phyloP scores from a whole-genome alignment of 2,329 filamentous ascomycete genomes.

The Alternaria ventricosa region DNA sequence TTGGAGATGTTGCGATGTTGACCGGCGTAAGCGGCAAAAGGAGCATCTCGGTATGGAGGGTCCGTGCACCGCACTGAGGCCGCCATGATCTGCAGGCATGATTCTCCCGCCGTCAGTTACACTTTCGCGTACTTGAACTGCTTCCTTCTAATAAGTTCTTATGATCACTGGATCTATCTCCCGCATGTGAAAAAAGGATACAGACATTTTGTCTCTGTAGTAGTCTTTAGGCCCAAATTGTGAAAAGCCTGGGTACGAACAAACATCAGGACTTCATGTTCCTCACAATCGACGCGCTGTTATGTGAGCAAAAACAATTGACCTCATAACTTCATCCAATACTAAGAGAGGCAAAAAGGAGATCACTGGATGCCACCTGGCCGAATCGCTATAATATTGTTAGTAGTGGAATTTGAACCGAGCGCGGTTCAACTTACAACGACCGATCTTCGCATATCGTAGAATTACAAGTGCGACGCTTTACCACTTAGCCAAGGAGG shows the following conservation, averaged over 20 bases:
- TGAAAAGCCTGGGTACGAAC: not conserved
- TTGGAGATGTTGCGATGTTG: not conserved
- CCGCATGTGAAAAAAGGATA: not conserved
- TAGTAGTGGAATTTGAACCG: not conserved
- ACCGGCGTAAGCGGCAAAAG: not conserved
- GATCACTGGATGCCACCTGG: not conserved
- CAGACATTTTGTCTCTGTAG: not conserved
- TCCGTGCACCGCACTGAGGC: not conserved
- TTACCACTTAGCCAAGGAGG: conserved; percentile 12
- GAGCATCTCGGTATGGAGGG: not conserved
- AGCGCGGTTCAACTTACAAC: not conserved
- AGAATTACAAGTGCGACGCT: conserved; percentile 12
- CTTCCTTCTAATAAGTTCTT: not conserved
- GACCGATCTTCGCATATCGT: conserved; percentile 11
- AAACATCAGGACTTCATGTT: not conserved
- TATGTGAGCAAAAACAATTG: not conserved
- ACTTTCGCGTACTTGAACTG: not conserved
- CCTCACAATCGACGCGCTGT: not conserved
- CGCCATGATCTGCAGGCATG: not conserved
- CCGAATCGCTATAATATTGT: not conserved
- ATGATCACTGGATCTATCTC: not conserved
- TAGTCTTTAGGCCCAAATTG: not conserved
- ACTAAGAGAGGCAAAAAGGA: not conserved
- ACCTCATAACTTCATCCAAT: not conserved
- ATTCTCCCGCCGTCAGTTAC: not conserved